phyloP scores from a whole-genome alignment of 495 filamentous ascomycete genomes.

The Neurospora africana region DNA sequence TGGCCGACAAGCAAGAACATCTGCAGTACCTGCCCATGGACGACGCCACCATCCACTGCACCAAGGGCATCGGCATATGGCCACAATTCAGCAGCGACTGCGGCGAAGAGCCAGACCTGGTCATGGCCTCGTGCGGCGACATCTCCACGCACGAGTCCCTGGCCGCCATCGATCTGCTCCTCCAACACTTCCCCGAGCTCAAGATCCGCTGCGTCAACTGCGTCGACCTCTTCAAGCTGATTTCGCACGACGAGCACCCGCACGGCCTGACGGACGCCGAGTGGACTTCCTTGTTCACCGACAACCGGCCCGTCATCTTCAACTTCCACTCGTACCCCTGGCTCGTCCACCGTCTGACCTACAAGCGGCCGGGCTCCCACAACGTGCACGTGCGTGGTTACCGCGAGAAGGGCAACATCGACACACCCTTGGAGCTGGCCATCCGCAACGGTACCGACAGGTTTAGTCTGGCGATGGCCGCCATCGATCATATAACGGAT shows the following conservation, averaged over 20 bases:
- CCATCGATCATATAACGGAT: slow-evolving; percentile 51
- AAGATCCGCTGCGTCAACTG: slow-evolving; percentile 68
- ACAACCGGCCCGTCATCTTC: slow-evolving; percentile 59
- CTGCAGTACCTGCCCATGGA: slow-evolving; percentile 61
- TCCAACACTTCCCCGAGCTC: slow-evolving; percentile 51
- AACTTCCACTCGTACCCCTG: slow-evolving; percentile 74
- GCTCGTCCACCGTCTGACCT: slow-evolving; percentile 61
- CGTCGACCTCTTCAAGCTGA: slow-evolving; percentile 65
- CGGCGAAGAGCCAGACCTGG: slow-evolving; percentile 52
- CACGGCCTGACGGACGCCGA: slow-evolving; percentile 54
- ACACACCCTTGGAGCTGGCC: slow-evolving; percentile 62
- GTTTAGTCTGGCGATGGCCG: slow-evolving; percentile 61
- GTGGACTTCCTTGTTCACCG: slow-evolving; percentile 56
- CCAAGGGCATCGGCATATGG: slow-evolving; percentile 50
- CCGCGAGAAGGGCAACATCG: slow-evolving; percentile 69
- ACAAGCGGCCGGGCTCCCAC: slow-evolving; percentile 51
- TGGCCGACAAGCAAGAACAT: slow-evolving; percentile 67
- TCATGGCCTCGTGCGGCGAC: slow-evolving; percentile 63
- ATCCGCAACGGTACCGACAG: slow-evolving; percentile 62
- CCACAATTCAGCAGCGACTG: slow-evolving; percentile 43
- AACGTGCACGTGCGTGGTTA: slow-evolving; percentile 64
- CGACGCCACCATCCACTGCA: slow-evolving; percentile 57
- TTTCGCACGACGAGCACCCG: slow-evolving; percentile 51
- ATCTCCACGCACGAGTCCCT: slow-evolving; percentile 59
- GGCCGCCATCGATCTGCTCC: slow-evolving; percentile 55